Evolutionary conservation across 108 stramenopile genomes (phyloP), one percentile per base, ranked within the genome.

Genomic region (Stephanodiscus minutulus): DNA sequence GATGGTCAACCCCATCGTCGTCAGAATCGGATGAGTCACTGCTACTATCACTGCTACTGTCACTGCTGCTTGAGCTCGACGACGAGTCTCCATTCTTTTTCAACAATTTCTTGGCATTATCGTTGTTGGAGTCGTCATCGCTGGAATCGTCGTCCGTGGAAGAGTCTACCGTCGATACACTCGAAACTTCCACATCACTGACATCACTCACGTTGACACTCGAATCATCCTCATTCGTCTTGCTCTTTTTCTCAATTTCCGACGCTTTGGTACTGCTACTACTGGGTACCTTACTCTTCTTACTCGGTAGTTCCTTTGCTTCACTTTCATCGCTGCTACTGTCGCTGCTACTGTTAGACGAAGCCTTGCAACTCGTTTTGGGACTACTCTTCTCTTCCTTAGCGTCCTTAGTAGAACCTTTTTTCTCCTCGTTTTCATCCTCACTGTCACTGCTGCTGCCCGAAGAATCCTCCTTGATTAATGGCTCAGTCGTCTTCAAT

Each of bases 181-280:
- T 91, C 18, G 91, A 95, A 13, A 95, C 94, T 46, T 95, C 94
- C 2, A 89, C 88, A 86, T 92, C 90, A 53, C 88, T 90, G 28
- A 95, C 94, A 76, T 95, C 91, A 29, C 80, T 79, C 35, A 86
- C 85, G 41, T 73, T 82, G 20, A 80, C 81, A 64, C 87, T 82
- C 58, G 59, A 63, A 56, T 83, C 74, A 33, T 83, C 76, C 9
- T 48, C 35, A 18, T 37, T 39, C 27, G 13, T 53, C 35, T 69
- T 64, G 29, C 25, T 18, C 17, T 56, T 56, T 4, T 56, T 17
- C 3, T 11, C 17, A 56, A 15, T 28, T 56, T 29, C 55, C 29
- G 27, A 56, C 13, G 29, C 29, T 31, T 56, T 11, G 10, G n/a
- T 0, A 56, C 11, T 29, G 29, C 17, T 29, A 17, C 29, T 56